phyloP scores from a whole-genome alignment of 2,329 filamentous ascomycete genomes.

The Podosphaera fusca region DNA sequence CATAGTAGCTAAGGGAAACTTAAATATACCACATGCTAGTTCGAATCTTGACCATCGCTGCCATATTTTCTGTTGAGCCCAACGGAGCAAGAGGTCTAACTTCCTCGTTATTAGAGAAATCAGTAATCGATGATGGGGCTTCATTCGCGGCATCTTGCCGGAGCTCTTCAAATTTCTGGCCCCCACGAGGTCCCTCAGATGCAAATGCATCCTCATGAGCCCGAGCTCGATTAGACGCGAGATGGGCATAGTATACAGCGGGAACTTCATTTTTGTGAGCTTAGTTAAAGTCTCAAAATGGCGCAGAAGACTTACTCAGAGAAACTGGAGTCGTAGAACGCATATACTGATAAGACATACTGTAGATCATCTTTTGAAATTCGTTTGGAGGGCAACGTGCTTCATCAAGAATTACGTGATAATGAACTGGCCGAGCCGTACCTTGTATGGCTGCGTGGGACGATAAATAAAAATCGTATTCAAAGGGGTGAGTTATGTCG shows the following conservation, averaged over 20 bases:
- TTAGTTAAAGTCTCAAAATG: conserved; percentile 20
- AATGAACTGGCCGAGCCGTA: conserved; percentile 78
- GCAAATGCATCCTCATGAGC: conserved; percentile 38
- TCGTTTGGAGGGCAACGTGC: conserved; percentile 40
- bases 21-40: conserved; percentile 17
- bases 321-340: conserved; percentile 86
- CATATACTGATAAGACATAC: conserved; percentile 84
- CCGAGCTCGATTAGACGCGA: conserved; percentile 61
- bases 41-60: conserved; percentile 8
- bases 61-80: conserved; percentile 5
- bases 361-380: conserved; percentile 74
- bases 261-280: conserved; percentile 24
- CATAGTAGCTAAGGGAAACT: not conserved
- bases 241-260: conserved; percentile 86
- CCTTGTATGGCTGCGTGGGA: conserved; percentile 71
- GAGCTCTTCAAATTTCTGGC: conserved; percentile 20
- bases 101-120: conserved; percentile 6
- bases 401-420: conserved; percentile 75
- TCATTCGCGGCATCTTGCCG: conserved; percentile 7
- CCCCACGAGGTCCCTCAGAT: conserved; percentile 22
- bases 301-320: conserved; percentile 9
- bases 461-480: conserved; percentile 24
- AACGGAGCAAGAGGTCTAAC: conserved; percentile 12
- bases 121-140: conserved; percentile 7
- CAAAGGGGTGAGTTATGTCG: conserved; percentile 64